These are phyloP conservation scores for Malus asiatica DNA, from an alignment of 306 rosid genomes.

Conservation along the genomic window DNA sequence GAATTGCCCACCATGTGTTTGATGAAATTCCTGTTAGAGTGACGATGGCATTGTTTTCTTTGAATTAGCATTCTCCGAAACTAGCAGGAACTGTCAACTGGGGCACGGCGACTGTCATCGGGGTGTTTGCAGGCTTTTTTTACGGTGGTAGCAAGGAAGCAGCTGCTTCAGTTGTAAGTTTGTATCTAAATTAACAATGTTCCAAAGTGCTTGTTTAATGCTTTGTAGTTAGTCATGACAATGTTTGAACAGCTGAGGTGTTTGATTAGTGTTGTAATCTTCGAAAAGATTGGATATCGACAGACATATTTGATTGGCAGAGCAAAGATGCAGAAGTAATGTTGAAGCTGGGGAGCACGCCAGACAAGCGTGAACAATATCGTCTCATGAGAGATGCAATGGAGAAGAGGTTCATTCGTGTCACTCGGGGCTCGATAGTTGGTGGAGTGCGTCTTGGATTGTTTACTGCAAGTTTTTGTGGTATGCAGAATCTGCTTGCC, in stretches of 20 bases:
- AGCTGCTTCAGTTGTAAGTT: conserved; percentile 83
- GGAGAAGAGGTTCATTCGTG: conserved; percentile 90
- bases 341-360: conserved; percentile 91
- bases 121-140: conserved; percentile 83
- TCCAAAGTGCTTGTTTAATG: neutral
- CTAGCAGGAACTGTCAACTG: conserved; percentile 70
- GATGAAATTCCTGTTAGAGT: neutral
- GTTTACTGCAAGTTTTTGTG: conserved; percentile 78
- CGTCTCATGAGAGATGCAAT: conserved; percentile 93
- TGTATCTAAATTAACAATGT: conserved; percentile 4
- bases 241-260: neutral
- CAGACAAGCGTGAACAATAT: conserved; percentile 82
- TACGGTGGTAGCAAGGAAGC: conserved; percentile 98
- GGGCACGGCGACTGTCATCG: conserved; percentile 87
- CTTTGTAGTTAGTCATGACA: neutral
- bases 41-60: neutral
- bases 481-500: conserved; percentile 69
- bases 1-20: conserved; percentile 6
- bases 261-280: neutral
- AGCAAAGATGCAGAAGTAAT: conserved; percentile 94
- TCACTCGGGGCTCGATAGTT: conserved; percentile 69
- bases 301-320: conserved; percentile 21
- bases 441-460: conserved; percentile 92
- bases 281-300: neutral
- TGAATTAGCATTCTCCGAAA: conserved; percentile 47